Base-by-base conservation (phyloP, 2,329 filamentous ascomycete genomes). In the Arachnomyces sp. region DNA sequence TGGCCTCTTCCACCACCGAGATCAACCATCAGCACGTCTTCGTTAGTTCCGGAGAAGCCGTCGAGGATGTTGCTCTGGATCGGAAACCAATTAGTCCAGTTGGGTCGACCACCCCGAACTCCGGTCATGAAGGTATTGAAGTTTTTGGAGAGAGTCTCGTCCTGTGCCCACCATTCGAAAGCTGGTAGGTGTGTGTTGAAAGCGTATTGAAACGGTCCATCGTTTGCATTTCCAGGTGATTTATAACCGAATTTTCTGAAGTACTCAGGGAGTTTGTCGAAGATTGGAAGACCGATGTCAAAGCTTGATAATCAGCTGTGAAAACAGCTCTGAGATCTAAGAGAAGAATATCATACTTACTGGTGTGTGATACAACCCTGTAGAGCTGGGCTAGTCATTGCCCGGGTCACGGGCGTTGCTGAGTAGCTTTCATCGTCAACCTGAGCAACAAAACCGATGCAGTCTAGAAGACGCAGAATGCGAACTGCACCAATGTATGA, bases 1-100 rank as follows among this genome's bases (percentile, higher is more conserved):
- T 71, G 64, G 4, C 69, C 67, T 0, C 60, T 36, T 25, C 57
- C 55, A 3, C 67, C 69, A 7, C 66, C 68, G 1, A 72, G 53
- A 43, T 73, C 69, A 2, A 72, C 66, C 2, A 64, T 41, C 2
- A 60, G 47, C 6, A 59, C 54, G 17, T 49, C 51, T 1, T 53
- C 36, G 0, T 38, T 28, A 2, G 28, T 36, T 7, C 12, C 18
- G 5, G 14, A 25, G 7, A 28, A 31, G 13, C 39, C 39, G 6
- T 36, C 32, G 18, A 41, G 11, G 11, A 41, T 18, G 2, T 21
- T n/a, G 8, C 14, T n/a, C 29, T 41, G 9, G 9, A 41, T 32
- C 7, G 39, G 39, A 17, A 36, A 41, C 14, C 13, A 32, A 17
- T 41, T 32, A 31, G 36, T 41, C 39, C 39, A 41, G 15, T 32